Base-by-base conservation (phyloP, 192 early-diverging fungal genomes). In the Allomyces macrogynus region DNA sequence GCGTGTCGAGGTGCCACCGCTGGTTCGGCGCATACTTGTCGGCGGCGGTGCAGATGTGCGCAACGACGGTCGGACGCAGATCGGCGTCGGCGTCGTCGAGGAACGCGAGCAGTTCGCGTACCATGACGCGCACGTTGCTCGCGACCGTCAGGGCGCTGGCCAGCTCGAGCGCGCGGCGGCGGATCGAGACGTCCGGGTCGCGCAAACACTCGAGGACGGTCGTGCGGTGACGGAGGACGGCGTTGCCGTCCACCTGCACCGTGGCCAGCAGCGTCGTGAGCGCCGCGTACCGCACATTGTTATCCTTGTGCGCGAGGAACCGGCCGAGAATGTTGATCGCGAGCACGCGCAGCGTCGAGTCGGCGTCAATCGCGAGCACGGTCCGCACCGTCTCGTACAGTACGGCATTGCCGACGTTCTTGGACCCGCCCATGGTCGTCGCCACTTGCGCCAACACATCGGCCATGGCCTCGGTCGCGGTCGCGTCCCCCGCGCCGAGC, bases 231-330 rank as follows among this genome's bases (percentile, higher is more conserved):
- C 96, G 87, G 75, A 97, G 96, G 24, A 99, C 88, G 7, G 95
- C 89, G 23, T 91, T 87, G 20, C 87, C 84, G 70, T 99, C 94
- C 63, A 90, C 83, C 61, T 85, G 83, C 7, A 89, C 82, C 0
- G 92, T 92, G 25, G 87, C 87, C 62, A 91, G 89, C 44, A 99
- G 78, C 9, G 96, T 97, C 20, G 90, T 90, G 65, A 99, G 73
- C 20, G 96, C 96, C 18, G 95, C 94, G 70, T 94, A 94, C 84
- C 91, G 81, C 67, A 96, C 95, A 72, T 99, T 99, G 78, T 95
- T 96, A 73, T 99, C 96, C 43, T 86, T 73, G 76, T 97, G 91
- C 32, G 84, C 84, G 70, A 99, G 73, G 71, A 99, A 96, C 61
- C 90, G 85, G 65, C 96, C 96, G 14, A 99, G 83, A 74, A 97